These are phyloP conservation scores for Mortierella sp. DNA, from an alignment of 371 early-diverging fungal species.

Conservation along the genomic window DNA sequence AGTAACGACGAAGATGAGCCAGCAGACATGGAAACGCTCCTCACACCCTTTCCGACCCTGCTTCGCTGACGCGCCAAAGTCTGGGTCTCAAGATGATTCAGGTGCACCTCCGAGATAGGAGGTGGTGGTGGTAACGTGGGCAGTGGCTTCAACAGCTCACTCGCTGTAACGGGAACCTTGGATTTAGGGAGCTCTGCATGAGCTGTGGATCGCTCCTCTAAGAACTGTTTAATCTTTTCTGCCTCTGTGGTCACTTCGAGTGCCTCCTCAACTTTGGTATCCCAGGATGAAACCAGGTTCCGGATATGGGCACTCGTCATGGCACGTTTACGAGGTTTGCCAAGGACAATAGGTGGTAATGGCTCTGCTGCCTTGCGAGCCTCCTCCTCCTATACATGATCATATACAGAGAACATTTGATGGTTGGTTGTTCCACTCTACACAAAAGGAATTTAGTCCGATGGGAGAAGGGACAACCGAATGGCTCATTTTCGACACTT, in stretches of 20 bases:
- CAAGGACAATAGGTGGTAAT: conserved; percentile 45
- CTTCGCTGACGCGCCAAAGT: background rate
- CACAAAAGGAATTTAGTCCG: background rate
- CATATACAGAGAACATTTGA: background rate
- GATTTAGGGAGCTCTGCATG: conserved; percentile 49
- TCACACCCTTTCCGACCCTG: conserved; percentile 1
- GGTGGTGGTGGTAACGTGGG: conserved; percentile 46
- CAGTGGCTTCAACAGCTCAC: conserved; percentile 35
- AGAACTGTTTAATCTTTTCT: conserved; percentile 31
- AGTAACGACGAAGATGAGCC: conserved; percentile 3
- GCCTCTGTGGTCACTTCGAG: conserved; percentile 35
- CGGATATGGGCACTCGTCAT: conserved; percentile 44
- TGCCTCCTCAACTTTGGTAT: conserved; percentile 48
- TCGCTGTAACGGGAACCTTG: conserved; percentile 27
- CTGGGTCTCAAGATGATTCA: background rate
- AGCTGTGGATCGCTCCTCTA: conserved; percentile 40
- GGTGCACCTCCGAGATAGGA: background rate
- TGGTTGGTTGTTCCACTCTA: background rate
- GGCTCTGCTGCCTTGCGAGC: conserved; percentile 44
- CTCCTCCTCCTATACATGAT: conserved; percentile 34
- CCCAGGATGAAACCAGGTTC: conserved; percentile 52
- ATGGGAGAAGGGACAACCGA: background rate
- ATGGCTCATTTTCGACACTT: background rate
- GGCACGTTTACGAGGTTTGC: conserved; percentile 49
- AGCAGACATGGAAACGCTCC: conserved; percentile 2